phyloP scores from a whole-genome alignment of 1,284 basidiomycete genomes.

The Phylloporus sp. region DNA sequence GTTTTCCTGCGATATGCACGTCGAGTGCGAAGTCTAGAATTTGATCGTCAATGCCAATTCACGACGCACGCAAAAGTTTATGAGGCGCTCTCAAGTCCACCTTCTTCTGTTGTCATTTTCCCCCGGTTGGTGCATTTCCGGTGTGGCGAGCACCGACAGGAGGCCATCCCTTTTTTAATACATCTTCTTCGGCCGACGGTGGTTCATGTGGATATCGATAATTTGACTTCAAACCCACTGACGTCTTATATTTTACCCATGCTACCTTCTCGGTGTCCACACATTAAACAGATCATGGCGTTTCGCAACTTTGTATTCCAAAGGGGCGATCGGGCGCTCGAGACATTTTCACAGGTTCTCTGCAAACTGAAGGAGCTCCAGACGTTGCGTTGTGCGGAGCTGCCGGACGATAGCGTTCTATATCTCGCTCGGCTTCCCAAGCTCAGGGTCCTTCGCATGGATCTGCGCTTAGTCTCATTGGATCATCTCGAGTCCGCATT shows the following conservation, averaged over 20 bases:
- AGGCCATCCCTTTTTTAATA: conserved; percentile 31
- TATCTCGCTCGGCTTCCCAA: conserved; percentile 31
- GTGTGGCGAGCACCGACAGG: conserved; percentile 33
- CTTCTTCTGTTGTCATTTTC: conserved; percentile 30
- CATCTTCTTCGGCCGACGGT: conserved; percentile 36
- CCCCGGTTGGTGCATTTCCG: conserved; percentile 35
- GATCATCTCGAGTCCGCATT: conserved; percentile 28
- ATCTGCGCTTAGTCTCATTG: conserved; percentile 34
- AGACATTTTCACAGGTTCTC: conserved; percentile 32
- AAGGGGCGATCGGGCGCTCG: conserved; percentile 31
- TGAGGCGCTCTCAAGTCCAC: conserved; percentile 21
- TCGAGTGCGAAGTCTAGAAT: conserved; percentile 40
- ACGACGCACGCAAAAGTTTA: conserved; percentile 37
- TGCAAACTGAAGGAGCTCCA: conserved; percentile 35
- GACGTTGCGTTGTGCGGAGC: conserved; percentile 35
- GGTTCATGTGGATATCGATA: conserved; percentile 40
- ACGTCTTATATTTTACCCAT: conserved; percentile 29
- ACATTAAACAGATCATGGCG: conserved; percentile 37
- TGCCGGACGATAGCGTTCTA: conserved; percentile 33
- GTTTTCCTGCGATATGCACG: conserved; percentile 39
- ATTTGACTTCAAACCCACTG: conserved; percentile 36
- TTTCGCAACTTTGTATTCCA: conserved; percentile 41
- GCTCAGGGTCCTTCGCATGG: conserved; percentile 37
- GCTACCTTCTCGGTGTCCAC: conserved; percentile 30
- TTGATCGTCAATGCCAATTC: conserved; percentile 34